These are phyloP conservation scores for Phycomyces nitens DNA, from an alignment of 192 early-diverging fungal species.

Conservation along the genomic window DNA sequence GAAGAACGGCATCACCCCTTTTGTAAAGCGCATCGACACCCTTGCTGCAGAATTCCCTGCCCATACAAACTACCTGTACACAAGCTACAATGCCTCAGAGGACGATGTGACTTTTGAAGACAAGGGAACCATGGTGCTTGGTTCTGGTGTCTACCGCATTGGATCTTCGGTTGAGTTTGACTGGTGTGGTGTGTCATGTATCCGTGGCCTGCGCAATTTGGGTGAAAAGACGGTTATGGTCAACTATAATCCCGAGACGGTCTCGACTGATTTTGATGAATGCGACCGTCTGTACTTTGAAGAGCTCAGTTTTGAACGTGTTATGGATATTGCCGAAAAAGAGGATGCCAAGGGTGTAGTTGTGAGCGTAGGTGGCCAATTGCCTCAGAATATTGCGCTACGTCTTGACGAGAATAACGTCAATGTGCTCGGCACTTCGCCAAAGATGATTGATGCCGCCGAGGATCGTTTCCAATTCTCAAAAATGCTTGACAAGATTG, in stretches of 20 bases:
- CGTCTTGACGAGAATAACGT: conserved; percentile 68
- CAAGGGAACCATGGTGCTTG: conserved; percentile 91
- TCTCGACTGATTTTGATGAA: conserved; percentile 98
- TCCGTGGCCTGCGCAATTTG: conserved; percentile 76
- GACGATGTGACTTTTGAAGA: conserved; percentile 87
- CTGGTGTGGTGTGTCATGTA: conserved; percentile 82
- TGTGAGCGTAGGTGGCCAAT: conserved; percentile 92
- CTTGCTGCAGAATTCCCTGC: conserved; percentile 96
- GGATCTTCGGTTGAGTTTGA: conserved; percentile 98
- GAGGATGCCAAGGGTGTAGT: conserved; percentile 83
- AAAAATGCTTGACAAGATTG: conserved; percentile 83
- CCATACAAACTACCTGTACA: conserved; percentile 94
- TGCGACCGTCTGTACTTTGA: conserved; percentile 99
- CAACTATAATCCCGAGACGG: conserved; percentile 99
- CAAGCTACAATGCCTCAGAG: conserved; percentile 90
- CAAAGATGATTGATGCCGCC: conserved; percentile 87
- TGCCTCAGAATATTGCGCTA: conserved; percentile 96
- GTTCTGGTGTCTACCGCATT: conserved; percentile 96
- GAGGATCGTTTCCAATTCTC: conserved; percentile 98
- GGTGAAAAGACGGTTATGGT: conserved; percentile 92
- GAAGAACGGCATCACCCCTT: conserved; percentile 73
- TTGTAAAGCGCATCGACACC: conserved; percentile 89
- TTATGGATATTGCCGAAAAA: conserved; percentile 91
- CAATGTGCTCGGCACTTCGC: conserved; percentile 88
- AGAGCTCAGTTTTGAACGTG: conserved; percentile 90